Base-by-base conservation (phyloP, 2,329 filamentous ascomycete species). In the Cercospora sesami region DNA sequence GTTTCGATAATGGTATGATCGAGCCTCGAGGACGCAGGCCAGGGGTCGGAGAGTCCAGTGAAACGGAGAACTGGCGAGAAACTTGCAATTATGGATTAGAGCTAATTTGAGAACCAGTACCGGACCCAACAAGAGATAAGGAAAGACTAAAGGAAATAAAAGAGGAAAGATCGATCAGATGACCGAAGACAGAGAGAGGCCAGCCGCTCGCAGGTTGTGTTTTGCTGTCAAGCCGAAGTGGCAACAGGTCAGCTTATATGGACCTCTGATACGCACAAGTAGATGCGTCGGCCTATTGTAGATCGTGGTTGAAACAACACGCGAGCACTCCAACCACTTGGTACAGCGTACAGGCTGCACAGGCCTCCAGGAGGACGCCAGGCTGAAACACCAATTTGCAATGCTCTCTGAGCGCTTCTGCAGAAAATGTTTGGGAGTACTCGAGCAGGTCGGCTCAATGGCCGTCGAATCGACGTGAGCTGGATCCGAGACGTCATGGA, bases 91-190 rank as follows among this genome's bases (percentile, higher is more conserved):
- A 73, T 69, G 42, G 62, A 69, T 71, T 72, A 72, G 33, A 61
- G 53, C 67, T 28, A 62, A 62, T 33, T 31, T 66, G 62, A 60
- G 30, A 67, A 71, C 73, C 74, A 75, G 73, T 77, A 66, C 74
- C 73, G 76, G 74, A 77, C 75, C 71, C 71, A 74, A 74, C 67
- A 70, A 65, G 64, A 64, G 64, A 72, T 60, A 76, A 71, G 69
- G 71, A 75, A 75, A 76, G 67, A 74, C 70, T 63, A 73, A 76
- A 69, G 73, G 76, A 74, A 76, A 63, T 75, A 74, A 64, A 72
- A 76, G 73, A 73, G 42, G 70, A 69, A 60, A 68, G 68, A 67
- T 64, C 67, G 67, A 67, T 60, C 59, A 59, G 53, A 68, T 64
- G 53, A 28, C 28, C 53, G 60, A 48, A 51, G 18, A 14, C 60